Evolutionary conservation across 345 rosid species (phyloP).

Genomic region (Litchi chinensis): DNA sequence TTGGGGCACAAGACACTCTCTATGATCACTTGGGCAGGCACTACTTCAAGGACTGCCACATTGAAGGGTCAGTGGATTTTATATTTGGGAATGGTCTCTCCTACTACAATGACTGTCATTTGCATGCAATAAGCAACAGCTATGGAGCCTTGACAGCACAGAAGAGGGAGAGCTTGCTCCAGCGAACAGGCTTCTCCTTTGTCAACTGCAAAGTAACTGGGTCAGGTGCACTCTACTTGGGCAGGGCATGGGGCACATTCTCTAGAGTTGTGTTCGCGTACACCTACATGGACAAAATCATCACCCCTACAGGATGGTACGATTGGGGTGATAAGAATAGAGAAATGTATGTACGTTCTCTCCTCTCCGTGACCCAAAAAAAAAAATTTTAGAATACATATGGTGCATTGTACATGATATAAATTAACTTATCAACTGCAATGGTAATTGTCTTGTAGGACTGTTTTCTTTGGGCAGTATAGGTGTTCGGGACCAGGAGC

Average conservation of each 20-base stretch:
- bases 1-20: constrained; percentile 50
- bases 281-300: constrained; percentile 40
- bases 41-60: constrained; percentile 42
- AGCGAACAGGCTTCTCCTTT: constrained; percentile 47
- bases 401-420: no score
- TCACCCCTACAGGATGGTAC: constrained; percentile 46
- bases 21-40: constrained; percentile 51
- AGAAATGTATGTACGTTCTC: constrained; percentile 26
- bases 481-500: constrained; percentile 54
- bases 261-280: constrained; percentile 46
- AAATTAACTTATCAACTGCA: not conserved
- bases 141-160: constrained; percentile 48
- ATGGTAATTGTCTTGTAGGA: constrained; percentile 28
- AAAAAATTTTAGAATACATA: no score
- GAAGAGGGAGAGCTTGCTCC: constrained; percentile 33
- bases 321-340: constrained; percentile 46
- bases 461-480: constrained; percentile 51
- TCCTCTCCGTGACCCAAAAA: not conserved
- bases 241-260: constrained; percentile 53
- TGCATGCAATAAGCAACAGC: constrained; percentile 43
- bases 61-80: constrained; percentile 51
- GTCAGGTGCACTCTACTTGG: constrained; percentile 39
- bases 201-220: constrained; percentile 49
- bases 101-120: constrained; percentile 39
- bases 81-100: constrained; percentile 53